Base-by-base conservation (phyloP, 257 asterid species). In the Solanum etuberosum region DNA sequence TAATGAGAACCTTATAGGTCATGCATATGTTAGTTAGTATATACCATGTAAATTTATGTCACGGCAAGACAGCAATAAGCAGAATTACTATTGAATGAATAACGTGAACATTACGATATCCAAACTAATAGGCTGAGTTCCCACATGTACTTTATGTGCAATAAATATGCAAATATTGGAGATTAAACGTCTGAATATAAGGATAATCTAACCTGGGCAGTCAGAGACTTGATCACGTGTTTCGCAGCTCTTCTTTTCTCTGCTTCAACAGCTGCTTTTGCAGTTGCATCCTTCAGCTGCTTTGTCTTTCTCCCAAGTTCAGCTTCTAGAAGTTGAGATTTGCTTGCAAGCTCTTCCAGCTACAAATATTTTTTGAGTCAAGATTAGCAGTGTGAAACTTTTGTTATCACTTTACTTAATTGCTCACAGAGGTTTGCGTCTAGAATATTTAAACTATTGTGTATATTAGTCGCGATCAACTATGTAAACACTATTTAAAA, bases 331-430 rank as follows among this genome's bases (percentile, higher is more conserved):
- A 89, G 65, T 37, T 89, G 93, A 83, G 93, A 87, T 92, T 94
- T 96, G 90, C 91, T 91, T 2, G 93, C 86, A 65, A 96, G 95
- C 54, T 91, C 93, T 88, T 96, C 98, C 10, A 96, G 94, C 99
- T 96, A 80, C 54, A 87, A 76, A 87, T 82, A 83, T 20, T 70
- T 72, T 59, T 82, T 8, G 65, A 85, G 85, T 61, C 87, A 84
- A 25, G 70, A 43, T 81, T 32, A 48, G 37, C 7, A 81, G 70
- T 3, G 27, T 81, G 85, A 31, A 46, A 18, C 85, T 81, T 21
- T 29, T 81, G 43, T 81, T 6, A 81, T 81, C 85, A 20, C 43
- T 46, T 16, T 16, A 78, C 40, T 48, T 48, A 81, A 32, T 81
- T 31, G 68, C 70, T 81, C 70, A 48, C 40, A 48, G 43, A 48